These are phyloP conservation scores for Corynascus novoguineensis DNA, from an alignment of 495 filamentous ascomycete genomes.

Conservation along the genomic window DNA sequence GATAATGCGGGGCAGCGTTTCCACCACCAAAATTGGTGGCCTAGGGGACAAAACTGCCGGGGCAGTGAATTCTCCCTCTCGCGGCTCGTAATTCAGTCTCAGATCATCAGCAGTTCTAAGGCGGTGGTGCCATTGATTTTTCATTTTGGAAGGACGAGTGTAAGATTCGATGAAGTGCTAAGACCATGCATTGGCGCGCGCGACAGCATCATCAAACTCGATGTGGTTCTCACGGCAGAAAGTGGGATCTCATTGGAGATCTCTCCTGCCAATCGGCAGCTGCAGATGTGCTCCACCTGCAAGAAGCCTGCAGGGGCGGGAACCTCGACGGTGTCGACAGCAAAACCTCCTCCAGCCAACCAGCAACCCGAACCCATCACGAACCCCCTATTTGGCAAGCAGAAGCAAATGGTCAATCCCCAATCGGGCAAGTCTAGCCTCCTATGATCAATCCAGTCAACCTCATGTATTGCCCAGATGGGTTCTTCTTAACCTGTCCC, in stretches of 20 bases:
- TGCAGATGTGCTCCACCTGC: neutral
- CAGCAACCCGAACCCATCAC: neutral
- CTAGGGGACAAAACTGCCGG: too few species aligned
- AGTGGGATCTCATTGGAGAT: neutral
- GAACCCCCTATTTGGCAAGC: neutral
- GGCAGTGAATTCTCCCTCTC: too few species aligned
- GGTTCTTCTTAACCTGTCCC: too few species aligned
- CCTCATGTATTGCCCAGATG: too few species aligned
- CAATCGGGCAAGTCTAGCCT: neutral
- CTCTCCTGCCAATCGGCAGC: neutral
- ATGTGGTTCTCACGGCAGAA: neutral
- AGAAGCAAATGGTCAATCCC: neutral
- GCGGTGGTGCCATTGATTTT: too few species aligned
- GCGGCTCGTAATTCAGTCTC: too few species aligned
- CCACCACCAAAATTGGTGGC: neutral
- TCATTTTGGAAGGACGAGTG: too few species aligned
- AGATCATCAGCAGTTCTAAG: too few species aligned
- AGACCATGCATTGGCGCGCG: neutral
- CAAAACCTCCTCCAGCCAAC: neutral
- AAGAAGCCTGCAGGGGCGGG: neutral
- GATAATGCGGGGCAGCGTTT: conserved; percentile 6
- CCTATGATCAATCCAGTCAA: too few species aligned
- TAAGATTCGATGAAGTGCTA: neutral
- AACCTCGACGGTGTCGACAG: neutral
- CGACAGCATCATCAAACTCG: neutral